phyloP scores from a whole-genome alignment of 139 green algal species.

The Edaphochlamys debaryana region DNA sequence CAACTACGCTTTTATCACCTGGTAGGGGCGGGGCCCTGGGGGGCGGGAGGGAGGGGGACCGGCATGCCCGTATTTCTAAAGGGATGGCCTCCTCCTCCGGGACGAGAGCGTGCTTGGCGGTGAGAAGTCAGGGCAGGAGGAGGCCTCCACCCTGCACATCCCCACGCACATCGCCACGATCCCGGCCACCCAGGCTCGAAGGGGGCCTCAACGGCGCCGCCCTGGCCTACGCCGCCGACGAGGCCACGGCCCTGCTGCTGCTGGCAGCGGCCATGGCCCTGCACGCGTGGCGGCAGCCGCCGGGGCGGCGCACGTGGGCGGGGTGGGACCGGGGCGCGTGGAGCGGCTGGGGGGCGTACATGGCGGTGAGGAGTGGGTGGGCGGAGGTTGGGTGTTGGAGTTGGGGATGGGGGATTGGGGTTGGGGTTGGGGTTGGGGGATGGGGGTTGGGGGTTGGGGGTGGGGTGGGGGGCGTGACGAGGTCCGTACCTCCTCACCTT shows the following conservation, averaged over 20 bases:
- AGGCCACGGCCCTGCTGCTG: background rate
- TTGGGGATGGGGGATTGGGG: background rate
- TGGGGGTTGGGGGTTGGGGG: no score
- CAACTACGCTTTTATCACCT: background rate
- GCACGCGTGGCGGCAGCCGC: background rate
- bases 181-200: background rate
- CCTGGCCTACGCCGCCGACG: conserved; percentile 8
- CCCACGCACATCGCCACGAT: no score
- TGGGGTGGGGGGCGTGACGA: background rate
- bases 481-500: no score
- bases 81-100: no score
- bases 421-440: no score
- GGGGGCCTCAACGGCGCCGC: background rate
- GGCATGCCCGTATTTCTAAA: no score
- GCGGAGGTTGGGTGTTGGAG: no score
- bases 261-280: background rate
- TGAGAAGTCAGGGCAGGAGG: no score
- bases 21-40: background rate
- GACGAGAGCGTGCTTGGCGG: no score
- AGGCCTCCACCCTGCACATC: no score
- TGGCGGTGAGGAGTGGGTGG: background rate
- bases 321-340: conserved; percentile 1
- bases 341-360: conserved; percentile 9
- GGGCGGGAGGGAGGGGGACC: background rate
- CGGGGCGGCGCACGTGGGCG: background rate